These are phyloP conservation scores for Aspergillus cristatus DNA, from an alignment of 495 filamentous ascomycete genomes.

Conservation along the genomic window DNA sequence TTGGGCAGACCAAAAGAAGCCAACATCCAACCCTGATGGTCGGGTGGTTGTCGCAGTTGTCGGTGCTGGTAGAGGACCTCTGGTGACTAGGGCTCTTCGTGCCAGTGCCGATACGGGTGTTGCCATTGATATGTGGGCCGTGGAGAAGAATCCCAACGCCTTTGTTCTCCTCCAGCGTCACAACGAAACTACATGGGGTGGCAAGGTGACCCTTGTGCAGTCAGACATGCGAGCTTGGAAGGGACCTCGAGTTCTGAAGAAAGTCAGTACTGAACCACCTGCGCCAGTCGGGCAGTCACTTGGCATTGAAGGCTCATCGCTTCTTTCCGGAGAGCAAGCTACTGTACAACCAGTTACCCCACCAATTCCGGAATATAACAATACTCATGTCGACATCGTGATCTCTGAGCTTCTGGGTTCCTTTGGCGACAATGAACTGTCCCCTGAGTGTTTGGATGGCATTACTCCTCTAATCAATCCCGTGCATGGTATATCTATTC, in stretches of 20 bases:
- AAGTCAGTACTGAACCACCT: slow-evolving; percentile 1
- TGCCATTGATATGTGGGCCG: slow-evolving; percentile 72
- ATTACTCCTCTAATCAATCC: slow-evolving; percentile 77
- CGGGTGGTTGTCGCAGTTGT: slow-evolving; percentile 85
- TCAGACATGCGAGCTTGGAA: slow-evolving; percentile 97
- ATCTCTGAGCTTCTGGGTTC: slow-evolving; percentile 90
- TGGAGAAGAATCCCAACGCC: slow-evolving; percentile 98
- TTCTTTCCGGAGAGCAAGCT: slow-evolving; percentile 19
- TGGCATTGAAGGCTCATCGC: slow-evolving; percentile 21
- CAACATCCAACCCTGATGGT: slow-evolving; percentile 56
- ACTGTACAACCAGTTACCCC: slow-evolving; percentile 6
- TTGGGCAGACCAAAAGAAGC: slow-evolving; percentile 61
- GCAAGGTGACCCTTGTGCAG: slow-evolving; percentile 73
- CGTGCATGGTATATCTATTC: slow-evolving; percentile 82
- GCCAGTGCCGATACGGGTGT: slow-evolving; percentile 71
- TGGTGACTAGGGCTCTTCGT: slow-evolving; percentile 75
- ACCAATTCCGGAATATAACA: slow-evolving; percentile 5
- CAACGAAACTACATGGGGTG: slow-evolving; percentile 67
- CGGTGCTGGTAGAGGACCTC: slow-evolving; percentile 82
- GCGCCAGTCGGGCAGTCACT: slow-evolving; percentile 24
- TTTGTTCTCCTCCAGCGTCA: slow-evolving; percentile 83
- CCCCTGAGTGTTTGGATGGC: slow-evolving; percentile 82
- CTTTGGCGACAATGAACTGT: slow-evolving; percentile 85
- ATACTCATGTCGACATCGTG: slow-evolving; percentile 78
- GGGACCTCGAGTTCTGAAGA: slow-evolving; percentile 40